These are phyloP conservation scores for Cardamine chenopodiifolia DNA, from an alignment of 345 rosid genomes.

Conservation along the genomic window DNA sequence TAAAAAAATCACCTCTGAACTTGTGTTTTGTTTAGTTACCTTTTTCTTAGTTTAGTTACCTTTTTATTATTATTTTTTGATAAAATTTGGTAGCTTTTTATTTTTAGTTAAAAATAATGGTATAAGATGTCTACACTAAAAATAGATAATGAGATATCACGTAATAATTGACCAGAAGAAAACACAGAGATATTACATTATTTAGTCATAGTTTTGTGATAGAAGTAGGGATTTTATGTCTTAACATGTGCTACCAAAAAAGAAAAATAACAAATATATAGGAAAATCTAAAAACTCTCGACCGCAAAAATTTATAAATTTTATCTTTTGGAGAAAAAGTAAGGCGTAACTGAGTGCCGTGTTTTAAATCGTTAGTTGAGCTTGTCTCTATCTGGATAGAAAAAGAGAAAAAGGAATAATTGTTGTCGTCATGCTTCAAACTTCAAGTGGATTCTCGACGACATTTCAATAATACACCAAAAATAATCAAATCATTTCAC, in stretches of 20 bases:
- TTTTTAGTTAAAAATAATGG: background rate
- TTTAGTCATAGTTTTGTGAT: background rate
- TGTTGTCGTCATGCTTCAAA: constrained; percentile 23
- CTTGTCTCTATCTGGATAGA: constrained; percentile 23
- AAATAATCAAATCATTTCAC: background rate
- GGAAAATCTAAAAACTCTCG: background rate
- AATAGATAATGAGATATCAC: background rate
- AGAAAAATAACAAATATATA: background rate
- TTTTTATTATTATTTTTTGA: no score
- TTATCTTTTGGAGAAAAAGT: background rate
- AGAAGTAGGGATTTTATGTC: background rate
- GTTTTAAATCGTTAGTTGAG: constrained; percentile 4
- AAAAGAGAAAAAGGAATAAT: constrained; percentile 9
- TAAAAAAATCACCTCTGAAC: background rate
- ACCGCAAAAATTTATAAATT: background rate
- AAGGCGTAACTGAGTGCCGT: constrained; percentile 9
- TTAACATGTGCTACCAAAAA: background rate
- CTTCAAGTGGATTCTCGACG: constrained; percentile 31
- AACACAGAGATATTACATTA: background rate
- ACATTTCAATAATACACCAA: constrained; percentile 21
- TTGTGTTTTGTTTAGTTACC: background rate
- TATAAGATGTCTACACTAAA: background rate
- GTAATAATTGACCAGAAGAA: background rate
- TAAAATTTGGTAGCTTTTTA: no score
- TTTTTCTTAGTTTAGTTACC: no score